Percentiles rank a stretch among this genome's conserved stretches.
Evolutionary conservation across 2,329 filamentous ascomycete species (phyloP).

Genomic region (Leptographium lundbergii): DNA sequence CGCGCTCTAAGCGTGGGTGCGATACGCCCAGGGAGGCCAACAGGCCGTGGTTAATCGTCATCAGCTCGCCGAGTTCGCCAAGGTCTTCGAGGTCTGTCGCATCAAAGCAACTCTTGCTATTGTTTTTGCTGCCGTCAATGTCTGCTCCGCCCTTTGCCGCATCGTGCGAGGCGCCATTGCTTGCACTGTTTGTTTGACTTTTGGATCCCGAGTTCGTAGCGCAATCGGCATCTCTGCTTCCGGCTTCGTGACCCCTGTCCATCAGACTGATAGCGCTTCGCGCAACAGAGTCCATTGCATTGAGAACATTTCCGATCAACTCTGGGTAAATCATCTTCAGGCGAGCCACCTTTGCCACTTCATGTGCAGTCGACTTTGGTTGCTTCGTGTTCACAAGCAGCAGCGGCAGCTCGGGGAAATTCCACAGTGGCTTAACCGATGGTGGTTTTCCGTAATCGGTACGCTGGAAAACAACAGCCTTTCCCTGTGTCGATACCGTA

Average conservation of each 20-base stretch:
- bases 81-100: conserved; percentile 44
- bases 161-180: conserved; percentile 10
- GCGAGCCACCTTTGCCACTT: conserved; percentile 74
- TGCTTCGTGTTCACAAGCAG: conserved; percentile 84
- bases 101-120: conserved; percentile 42
- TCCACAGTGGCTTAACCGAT: conserved; percentile 60
- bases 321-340: conserved; percentile 61
- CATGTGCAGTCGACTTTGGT: conserved; percentile 68
- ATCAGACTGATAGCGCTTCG: conserved; percentile 41
- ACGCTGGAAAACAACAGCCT: conserved; percentile 83
- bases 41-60: conserved; percentile 87
- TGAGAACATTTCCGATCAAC: conserved; percentile 68
- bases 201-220: not conserved
- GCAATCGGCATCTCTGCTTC: conserved; percentile 2
- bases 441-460: conserved; percentile 68
- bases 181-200: conserved; percentile 43
- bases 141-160: conserved; percentile 28
- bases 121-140: conserved; percentile 39
- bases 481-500: conserved; percentile 85
- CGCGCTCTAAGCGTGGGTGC: conserved; percentile 81
- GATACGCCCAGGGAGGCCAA: conserved; percentile 87
- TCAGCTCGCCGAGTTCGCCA: conserved; percentile 70
- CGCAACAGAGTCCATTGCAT: conserved; percentile 69
- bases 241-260: conserved; percentile 21
- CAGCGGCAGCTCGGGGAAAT: conserved; percentile 85